Conservation (phyloP, 129 eudicot genomes). For the Centella asiatica region DNA sequence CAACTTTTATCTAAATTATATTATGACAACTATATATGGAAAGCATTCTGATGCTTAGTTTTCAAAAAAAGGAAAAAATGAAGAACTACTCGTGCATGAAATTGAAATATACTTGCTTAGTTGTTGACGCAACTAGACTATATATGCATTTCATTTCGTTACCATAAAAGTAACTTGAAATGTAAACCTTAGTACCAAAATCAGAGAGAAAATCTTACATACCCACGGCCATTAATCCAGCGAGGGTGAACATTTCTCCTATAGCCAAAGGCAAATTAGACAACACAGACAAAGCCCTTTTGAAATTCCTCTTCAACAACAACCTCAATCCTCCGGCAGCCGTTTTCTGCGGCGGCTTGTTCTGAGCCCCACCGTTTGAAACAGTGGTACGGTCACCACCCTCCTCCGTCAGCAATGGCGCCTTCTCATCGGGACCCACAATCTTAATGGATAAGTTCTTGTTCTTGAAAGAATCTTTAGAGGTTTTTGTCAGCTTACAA, state of each 20-base stretch:
- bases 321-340: constrained; percentile 16
- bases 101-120: background rate
- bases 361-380: constrained; percentile 11
- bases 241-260: constrained; percentile 76
- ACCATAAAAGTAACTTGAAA: no score
- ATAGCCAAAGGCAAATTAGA: constrained; percentile 92
- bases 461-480: constrained; percentile 12
- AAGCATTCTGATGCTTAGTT: background rate
- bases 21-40: background rate
- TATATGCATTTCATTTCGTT: background rate
- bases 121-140: background rate
- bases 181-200: background rate
- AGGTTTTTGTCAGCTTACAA: constrained; percentile 35
- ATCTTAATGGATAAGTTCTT: constrained; percentile 34
- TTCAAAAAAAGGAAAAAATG: no score
- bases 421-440: constrained; percentile 48
- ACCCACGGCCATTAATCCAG: constrained; percentile 92
- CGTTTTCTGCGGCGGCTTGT: constrained; percentile 18
- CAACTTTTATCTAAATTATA: background rate
- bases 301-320: constrained; percentile 34
- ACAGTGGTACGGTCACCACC: constrained; percentile 7
- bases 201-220: constrained; percentile 7
- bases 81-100: background rate
- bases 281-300: constrained; percentile 46
- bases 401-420: constrained; percentile 51